Evolutionary conservation across 768 basidiomycete species (phyloP).

Genomic region (Leccinum arenicola): DNA sequence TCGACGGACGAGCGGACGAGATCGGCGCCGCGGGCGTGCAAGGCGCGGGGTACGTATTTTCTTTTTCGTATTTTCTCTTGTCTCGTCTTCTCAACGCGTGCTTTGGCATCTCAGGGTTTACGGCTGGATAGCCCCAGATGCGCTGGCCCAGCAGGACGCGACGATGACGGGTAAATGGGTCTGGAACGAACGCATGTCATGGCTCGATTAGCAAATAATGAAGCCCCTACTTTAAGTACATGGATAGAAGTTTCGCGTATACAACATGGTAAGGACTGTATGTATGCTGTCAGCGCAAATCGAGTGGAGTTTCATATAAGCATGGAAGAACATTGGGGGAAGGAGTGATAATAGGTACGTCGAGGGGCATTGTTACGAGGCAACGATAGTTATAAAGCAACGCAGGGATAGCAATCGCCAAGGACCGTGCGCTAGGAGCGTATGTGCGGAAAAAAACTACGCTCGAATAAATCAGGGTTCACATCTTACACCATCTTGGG

Average conservation of each 20-base stretch:
- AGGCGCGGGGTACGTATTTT: slow-evolving; percentile 66
- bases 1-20: slow-evolving; percentile 48
- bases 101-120: slow-evolving; percentile 19
- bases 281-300: neutral
- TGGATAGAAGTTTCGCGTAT: slow-evolving; percentile 23
- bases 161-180: slow-evolving; percentile 34
- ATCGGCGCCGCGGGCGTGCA: slow-evolving; percentile 70
- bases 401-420: slow-evolving; percentile 11
- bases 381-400: neutral
- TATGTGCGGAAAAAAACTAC: slow-evolving; percentile 14
- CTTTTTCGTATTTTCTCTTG: too few species aligned
- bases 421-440: slow-evolving; percentile 11
- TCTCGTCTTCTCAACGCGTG: neutral
- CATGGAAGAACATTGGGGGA: slow-evolving; percentile 5
- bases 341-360: neutral
- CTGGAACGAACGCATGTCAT: slow-evolving; percentile 48
- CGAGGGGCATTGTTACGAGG: neutral
- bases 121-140: slow-evolving; percentile 11
- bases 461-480: slow-evolving; percentile 43
- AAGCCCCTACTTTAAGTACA: slow-evolving; percentile 18
- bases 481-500: slow-evolving; percentile 49
- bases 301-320: slow-evolving; percentile 17
- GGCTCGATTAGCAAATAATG: slow-evolving; percentile 40
- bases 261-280: slow-evolving; percentile 27
- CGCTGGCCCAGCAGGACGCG: slow-evolving; percentile 21